Percentiles rank a stretch among this genome's conserved stretches.
Evolutionary conservation across 805 yeast genomes (phyloP).

Genomic region (Sporopachydermia lactativora): DNA sequence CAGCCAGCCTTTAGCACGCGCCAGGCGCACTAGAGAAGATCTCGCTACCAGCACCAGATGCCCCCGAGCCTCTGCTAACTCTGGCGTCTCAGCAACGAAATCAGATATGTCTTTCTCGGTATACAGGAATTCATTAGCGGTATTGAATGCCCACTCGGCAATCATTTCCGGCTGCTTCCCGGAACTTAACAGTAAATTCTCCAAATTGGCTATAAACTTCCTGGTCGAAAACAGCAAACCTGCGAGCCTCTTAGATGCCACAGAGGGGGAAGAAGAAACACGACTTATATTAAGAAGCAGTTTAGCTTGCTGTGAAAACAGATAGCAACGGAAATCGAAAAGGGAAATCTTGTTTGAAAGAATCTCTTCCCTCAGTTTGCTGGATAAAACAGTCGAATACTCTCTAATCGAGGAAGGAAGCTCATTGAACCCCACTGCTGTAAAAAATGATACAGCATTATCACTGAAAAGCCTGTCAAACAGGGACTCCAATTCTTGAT

Average conservation of each 20-base stretch:
- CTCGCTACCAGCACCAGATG: constrained; percentile 26
- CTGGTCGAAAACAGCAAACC: constrained; percentile 19
- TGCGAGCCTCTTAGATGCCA: constrained; percentile 17
- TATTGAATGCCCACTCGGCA: constrained; percentile 21
- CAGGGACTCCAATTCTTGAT: constrained; percentile 28
- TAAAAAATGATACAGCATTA: constrained; percentile 18
- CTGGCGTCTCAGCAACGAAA: constrained; percentile 15
- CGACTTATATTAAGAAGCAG: constrained; percentile 18
- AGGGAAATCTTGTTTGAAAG: constrained; percentile 20
- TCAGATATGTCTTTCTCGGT: constrained; percentile 15
- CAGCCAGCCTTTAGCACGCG: constrained; percentile 14
- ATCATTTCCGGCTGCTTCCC: constrained; percentile 11
- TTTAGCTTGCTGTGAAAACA: constrained; percentile 21
- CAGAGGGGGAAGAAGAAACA: constrained; percentile 16
- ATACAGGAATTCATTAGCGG: constrained; percentile 28
- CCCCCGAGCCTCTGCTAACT: constrained; percentile 24
- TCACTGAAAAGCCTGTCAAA: constrained; percentile 15
- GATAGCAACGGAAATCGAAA: constrained; percentile 25
- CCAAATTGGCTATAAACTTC: constrained; percentile 27
- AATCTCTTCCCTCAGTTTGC: constrained; percentile 15
- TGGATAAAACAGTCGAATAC: constrained; percentile 1
- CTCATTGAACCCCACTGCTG: constrained; percentile 16
- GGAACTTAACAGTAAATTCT: constrained; percentile 13
- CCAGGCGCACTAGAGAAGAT: constrained; percentile 15
- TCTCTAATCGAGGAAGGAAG: constrained; percentile 6